phyloP scores from a whole-genome alignment of 2,329 filamentous ascomycete genomes.

The Diaporthe caulivora region DNA sequence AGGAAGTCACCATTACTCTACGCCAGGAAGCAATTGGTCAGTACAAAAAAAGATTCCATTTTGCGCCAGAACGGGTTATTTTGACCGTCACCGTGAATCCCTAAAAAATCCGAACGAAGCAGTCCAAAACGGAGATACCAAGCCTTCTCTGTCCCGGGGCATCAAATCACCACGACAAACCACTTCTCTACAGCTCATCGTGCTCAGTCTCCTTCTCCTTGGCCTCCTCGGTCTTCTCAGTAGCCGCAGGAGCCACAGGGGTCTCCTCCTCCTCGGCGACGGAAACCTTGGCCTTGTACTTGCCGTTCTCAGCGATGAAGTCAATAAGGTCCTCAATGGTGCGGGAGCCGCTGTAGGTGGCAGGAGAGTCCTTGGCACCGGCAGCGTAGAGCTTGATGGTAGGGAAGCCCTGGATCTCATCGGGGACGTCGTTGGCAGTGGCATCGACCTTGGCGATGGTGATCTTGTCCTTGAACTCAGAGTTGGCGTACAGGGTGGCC shows the following conservation, averaged over 20 bases:
- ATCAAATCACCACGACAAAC: slow-evolving; percentile 12
- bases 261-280: slow-evolving; percentile 68
- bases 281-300: slow-evolving; percentile 80
- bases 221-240: slow-evolving; percentile 61
- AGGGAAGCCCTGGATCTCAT: slow-evolving; percentile 97
- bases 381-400: slow-evolving; percentile 99
- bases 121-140: slow-evolving; percentile 32
- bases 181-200: slow-evolving; percentile 79
- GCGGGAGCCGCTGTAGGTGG: slow-evolving; percentile 89
- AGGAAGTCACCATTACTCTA: background rate
- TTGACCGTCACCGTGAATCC: slow-evolving; percentile 37
- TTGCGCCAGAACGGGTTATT: slow-evolving; percentile 36
- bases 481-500: slow-evolving; percentile 79
- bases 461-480: slow-evolving; percentile 85
- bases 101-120: slow-evolving; percentile 34
- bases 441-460: slow-evolving; percentile 98
- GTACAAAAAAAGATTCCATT: slow-evolving; percentile 34
- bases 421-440: slow-evolving; percentile 94
- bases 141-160: slow-evolving; percentile 26
- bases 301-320: slow-evolving; percentile 96
- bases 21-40: background rate
- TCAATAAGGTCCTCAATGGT: slow-evolving; percentile 91
- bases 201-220: slow-evolving; percentile 67
- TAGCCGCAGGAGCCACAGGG: slow-evolving; percentile 62
- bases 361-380: slow-evolving; percentile 84